Conservation (phyloP, 2,329 filamentous ascomycete genomes). For the Penicillium frequentans region DNA sequence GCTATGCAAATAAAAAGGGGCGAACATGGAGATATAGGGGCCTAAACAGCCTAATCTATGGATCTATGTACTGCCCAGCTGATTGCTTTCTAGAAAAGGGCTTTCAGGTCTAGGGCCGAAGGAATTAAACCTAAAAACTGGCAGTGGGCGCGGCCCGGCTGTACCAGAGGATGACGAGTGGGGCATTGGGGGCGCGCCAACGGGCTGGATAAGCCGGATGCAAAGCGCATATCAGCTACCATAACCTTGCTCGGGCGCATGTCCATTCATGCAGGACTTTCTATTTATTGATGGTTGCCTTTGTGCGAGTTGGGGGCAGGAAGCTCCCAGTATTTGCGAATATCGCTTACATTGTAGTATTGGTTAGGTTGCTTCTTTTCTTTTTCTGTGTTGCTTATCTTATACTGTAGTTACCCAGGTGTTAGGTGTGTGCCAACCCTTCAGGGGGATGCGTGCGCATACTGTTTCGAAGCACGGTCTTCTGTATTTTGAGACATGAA, state of each 20-base stretch:
- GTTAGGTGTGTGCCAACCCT: not conserved
- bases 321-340: not conserved
- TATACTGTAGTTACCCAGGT: not conserved
- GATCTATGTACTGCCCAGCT: not conserved
- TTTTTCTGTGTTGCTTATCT: not conserved
- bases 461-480: not conserved
- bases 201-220: conserved; percentile 12
- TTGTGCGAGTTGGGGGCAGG: not conserved
- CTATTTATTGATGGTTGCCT: not conserved
- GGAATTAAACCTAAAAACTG: not conserved
- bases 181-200: conserved; percentile 9
- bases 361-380: not conserved
- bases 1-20: not conserved
- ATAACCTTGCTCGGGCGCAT: conserved; percentile 11
- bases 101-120: not conserved
- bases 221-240: conserved; percentile 6
- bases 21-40: not conserved
- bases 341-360: not conserved
- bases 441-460: conserved; percentile 1
- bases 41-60: not conserved
- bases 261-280: not conserved
- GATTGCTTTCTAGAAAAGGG: not conserved
- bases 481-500: not conserved
- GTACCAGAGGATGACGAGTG: not conserved
- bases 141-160: not conserved